Conservation (phyloP, 108 stramenopile species). For the Nitzschia sp. region DNA sequence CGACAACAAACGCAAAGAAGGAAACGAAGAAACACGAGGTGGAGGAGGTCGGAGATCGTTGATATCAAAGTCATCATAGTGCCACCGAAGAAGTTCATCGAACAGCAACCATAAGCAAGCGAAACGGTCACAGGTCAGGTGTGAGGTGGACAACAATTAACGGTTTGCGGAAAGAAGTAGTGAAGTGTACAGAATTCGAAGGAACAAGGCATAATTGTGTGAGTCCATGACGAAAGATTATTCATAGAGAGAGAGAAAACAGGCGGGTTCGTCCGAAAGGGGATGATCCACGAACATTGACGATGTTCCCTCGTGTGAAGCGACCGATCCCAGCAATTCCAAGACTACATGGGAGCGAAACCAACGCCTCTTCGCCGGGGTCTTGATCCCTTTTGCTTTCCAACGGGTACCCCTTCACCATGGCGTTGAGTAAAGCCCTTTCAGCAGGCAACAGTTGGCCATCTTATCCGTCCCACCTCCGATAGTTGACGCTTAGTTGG, state of each 20-base stretch:
- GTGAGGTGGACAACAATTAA: too few species aligned
- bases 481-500: background rate
- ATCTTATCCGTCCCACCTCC: background rate
- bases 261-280: background rate
- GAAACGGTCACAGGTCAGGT: too few species aligned
- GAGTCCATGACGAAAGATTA: background rate
- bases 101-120: too few species aligned
- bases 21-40: background rate
- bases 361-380: background rate
- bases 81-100: background rate
- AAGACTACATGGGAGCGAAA: background rate
- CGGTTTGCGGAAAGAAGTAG: too few species aligned
- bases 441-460: background rate
- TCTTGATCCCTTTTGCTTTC: background rate
- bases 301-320: slow-evolving; percentile 4
- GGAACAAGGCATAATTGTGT: background rate
- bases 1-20: too few species aligned
- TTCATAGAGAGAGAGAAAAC: background rate
- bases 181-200: too few species aligned
- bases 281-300: slow-evolving; percentile 4
- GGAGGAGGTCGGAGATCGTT: background rate
- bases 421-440: background rate
- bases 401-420: background rate
- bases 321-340: background rate
- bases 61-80: background rate